phyloP scores from a whole-genome alignment of 768 basidiomycete species.

The Pisolithus sp. region DNA sequence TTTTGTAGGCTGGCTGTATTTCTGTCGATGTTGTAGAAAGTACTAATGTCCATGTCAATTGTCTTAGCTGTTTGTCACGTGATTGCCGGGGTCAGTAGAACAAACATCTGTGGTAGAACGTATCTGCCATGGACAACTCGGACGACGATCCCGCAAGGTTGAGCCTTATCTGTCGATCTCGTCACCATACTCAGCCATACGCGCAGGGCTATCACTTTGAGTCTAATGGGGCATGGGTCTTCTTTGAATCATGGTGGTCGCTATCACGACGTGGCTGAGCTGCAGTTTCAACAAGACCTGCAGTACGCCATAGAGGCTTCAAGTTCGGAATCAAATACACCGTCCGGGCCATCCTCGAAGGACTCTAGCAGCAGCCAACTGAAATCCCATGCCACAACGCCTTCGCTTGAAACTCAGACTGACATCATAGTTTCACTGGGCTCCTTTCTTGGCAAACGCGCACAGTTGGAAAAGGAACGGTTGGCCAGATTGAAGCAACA shows the following conservation, averaged over 20 bases:
- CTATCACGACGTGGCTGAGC: constrained; percentile 34
- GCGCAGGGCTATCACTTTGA: too few species aligned
- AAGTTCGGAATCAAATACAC: constrained; percentile 22
- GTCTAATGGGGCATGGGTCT: constrained; percentile 5
- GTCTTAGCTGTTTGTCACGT: too few species aligned
- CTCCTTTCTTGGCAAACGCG: constrained; percentile 61
- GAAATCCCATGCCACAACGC: not conserved
- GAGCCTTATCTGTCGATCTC: too few species aligned
- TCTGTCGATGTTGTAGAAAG: too few species aligned
- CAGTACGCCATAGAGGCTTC: constrained; percentile 45
- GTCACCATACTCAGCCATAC: too few species aligned
- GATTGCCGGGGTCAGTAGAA: too few species aligned
- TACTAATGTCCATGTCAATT: too few species aligned
- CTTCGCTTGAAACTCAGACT: not conserved
- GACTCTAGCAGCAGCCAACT: too few species aligned
- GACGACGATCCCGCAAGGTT: too few species aligned
- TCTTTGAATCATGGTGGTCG: constrained; percentile 7
- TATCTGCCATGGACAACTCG: too few species aligned
- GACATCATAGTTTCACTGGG: not conserved
- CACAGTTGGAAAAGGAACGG: constrained; percentile 72
- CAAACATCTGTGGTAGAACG: too few species aligned
- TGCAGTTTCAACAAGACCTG: constrained; percentile 41
- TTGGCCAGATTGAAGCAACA: constrained; percentile 63
- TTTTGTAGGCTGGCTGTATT: too few species aligned
- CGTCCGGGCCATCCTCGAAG: not conserved